Percentiles rank a stretch among this genome's conserved stretches.
These are phyloP conservation scores for Boletus subcaerulescens DNA, from an alignment of 768 basidiomycete genomes.

Conservation along the genomic window DNA sequence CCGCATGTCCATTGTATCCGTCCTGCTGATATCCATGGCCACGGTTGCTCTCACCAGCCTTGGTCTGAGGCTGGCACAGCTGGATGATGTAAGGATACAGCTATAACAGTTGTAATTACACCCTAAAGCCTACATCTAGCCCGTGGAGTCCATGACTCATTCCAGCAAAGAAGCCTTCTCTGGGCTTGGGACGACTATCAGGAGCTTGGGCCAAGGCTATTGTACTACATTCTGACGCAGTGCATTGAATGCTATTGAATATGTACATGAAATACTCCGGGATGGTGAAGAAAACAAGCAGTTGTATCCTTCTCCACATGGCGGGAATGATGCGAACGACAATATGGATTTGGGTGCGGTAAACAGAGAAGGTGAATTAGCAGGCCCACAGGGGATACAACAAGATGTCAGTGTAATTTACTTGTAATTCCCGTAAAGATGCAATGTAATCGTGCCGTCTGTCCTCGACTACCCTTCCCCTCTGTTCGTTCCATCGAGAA, in stretches of 20 bases:
- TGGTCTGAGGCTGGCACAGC: neutral
- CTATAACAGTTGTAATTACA: neutral
- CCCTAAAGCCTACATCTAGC: neutral
- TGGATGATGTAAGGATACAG: neutral
- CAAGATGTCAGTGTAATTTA: too few relatives aligned
- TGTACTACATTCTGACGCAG: neutral
- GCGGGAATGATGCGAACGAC: neutral
- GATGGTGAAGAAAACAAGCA: neutral
- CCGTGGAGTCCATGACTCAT: neutral
- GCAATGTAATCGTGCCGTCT: too few relatives aligned
- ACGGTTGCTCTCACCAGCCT: neutral
- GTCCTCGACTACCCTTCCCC: too few relatives aligned
- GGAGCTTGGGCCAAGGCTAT: neutral
- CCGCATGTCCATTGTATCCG: neutral
- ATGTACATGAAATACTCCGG: neutral
- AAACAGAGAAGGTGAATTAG: neutral
- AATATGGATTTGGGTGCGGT: neutral
- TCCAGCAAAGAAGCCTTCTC: neutral
- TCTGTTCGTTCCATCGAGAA: too few relatives aligned
- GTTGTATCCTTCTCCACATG: neutral
- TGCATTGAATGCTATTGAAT: neutral
- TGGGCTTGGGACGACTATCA: neutral
- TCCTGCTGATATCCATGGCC: neutral
- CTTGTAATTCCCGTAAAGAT: too few relatives aligned
- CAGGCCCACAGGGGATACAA: too few relatives aligned